Conservation (phyloP, 2,329 filamentous ascomycete species). For the Beauveria sp. region DNA sequence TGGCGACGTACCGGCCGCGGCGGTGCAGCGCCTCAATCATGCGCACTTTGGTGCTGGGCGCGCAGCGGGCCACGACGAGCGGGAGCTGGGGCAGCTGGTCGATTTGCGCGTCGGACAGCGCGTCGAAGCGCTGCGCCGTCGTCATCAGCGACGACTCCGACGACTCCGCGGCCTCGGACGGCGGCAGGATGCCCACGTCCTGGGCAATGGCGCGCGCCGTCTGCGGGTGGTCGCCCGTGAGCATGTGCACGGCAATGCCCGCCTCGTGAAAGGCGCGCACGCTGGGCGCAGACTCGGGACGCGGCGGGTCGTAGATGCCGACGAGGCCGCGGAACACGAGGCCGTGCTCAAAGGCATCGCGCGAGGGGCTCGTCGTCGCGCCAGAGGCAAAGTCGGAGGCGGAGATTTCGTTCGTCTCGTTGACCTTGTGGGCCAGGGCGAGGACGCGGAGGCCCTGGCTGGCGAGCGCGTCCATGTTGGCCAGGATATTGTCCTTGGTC, state of each 20-base stretch:
- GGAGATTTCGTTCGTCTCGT: slow-evolving; percentile 7
- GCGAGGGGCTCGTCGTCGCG: slow-evolving; percentile 13
- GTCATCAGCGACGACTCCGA: slow-evolving; percentile 45
- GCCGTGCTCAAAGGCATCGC: slow-evolving; percentile 37
- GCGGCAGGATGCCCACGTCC: slow-evolving; percentile 52
- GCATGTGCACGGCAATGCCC: slow-evolving; percentile 56
- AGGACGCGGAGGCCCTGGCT: slow-evolving; percentile 59
- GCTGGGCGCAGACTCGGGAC: slow-evolving; percentile 48
- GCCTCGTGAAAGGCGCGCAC: slow-evolving; percentile 49
- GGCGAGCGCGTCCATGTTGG: slow-evolving; percentile 60
- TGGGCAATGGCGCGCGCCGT: slow-evolving; percentile 53
- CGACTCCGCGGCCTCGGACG: slow-evolving; percentile 30
- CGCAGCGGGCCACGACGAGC: slow-evolving; percentile 62
- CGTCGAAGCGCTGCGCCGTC: slow-evolving; percentile 57
- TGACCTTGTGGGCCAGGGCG: slow-evolving; percentile 41
- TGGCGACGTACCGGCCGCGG: slow-evolving; percentile 53
- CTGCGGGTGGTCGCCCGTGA: slow-evolving; percentile 56
- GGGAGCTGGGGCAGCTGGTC: slow-evolving; percentile 55
- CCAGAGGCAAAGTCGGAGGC: slow-evolving; percentile 22
- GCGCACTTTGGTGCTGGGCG: slow-evolving; percentile 62
- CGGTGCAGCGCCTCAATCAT: slow-evolving; percentile 70
- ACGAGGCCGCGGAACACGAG: slow-evolving; percentile 58
- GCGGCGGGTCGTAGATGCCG: slow-evolving; percentile 61
- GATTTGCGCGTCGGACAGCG: slow-evolving; percentile 52
- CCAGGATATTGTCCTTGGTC: slow-evolving; percentile 45